Base-by-base conservation (phyloP, 2,329 filamentous ascomycete species). In the Colletotrichum lindemuthianum region DNA sequence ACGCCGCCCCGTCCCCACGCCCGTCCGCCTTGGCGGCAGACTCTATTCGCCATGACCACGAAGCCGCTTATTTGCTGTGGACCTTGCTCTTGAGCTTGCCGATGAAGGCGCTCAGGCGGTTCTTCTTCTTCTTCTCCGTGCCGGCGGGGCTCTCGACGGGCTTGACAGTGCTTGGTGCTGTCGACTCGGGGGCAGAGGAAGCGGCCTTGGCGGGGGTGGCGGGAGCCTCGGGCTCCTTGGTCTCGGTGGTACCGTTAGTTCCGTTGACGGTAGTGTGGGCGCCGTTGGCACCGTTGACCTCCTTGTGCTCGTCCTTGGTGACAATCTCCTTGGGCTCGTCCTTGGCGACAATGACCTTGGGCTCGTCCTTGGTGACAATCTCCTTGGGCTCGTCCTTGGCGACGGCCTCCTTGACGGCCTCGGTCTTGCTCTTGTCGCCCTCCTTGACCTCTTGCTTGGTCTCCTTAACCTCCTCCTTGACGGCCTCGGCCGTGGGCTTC, bases 91-190 rank as follows among this genome's bases (percentile, higher is more conserved):
- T 84, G 71, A 87, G 72, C 79, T 85, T 87, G 76, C 77, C 80
- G 73, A 91, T 86, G 70, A 91, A 84, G 57, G 83, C 78, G 76
- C 88, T 90, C 64, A 89, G 71, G 58, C 88, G 83, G 76, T 86
- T 82, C 81, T 88, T 89, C 82, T 89, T 90, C 82, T 90, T 91
- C 79, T 86, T 88, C 55, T 87, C 82, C 13, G 78, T 76, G 16
- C 40, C 59, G 34, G 63, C 49, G 12, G 63, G 59, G 59, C 63
- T 66, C 16, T 63, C 59, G 9, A 75, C 67, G 13, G 75, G 70
- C 66, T 77, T 76, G 65, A 68, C 41, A 51, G 41, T 72, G 54
- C 67, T 69, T 32, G 71, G 69, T 24, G 70, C 66, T 55, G 68
- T 60, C 33, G 61, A 60, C 41, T 66, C 59, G 47, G 58, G 55